A percentile compares a stretch with the other conserved stretches of the same genome.
phyloP scores from a whole-genome alignment of 345 rosid species.

The Euphorbia peplus region DNA sequence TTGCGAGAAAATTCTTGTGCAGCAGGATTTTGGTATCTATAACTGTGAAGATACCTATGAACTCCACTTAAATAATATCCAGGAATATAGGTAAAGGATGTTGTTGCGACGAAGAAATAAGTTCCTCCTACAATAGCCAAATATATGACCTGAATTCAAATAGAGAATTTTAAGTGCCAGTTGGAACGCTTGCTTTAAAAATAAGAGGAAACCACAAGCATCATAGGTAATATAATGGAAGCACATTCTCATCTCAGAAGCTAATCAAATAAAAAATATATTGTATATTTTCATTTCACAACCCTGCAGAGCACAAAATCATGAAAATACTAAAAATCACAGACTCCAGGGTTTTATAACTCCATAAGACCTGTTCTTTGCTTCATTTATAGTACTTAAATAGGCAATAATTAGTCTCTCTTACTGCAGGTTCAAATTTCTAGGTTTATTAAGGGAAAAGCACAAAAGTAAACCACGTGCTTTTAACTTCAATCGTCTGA shows the following conservation, averaged over 20 bases:
- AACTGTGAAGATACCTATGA: conserved; percentile 54
- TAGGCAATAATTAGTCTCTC: too few relatives aligned
- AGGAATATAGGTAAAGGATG: conserved; percentile 74
- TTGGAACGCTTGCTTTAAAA: not conserved
- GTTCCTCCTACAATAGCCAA: conserved; percentile 65
- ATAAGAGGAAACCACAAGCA: not conserved
- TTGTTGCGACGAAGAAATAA: conserved; percentile 51
- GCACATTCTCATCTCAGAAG: not conserved
- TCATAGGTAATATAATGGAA: too few relatives aligned
- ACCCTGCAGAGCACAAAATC: not conserved
- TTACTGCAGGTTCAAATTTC: not conserved
- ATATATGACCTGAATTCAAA: conserved; percentile 59
- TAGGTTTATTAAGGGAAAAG: not conserved
- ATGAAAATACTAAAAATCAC: not conserved
- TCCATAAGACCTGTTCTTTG: too few relatives aligned
- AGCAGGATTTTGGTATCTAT: conserved; percentile 1
- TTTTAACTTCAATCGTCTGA: too few relatives aligned
- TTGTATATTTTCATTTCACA: not conserved
- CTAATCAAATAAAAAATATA: not conserved
- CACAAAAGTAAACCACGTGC: too few relatives aligned
- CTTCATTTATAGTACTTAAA: not conserved
- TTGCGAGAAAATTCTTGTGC: conserved; percentile 7
- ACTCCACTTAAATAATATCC: conserved; percentile 76
- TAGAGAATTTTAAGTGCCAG: not conserved
- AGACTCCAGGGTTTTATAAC: too few relatives aligned